These are phyloP conservation scores for Leccinum fallax DNA, from an alignment of 1,284 basidiomycete species.

Conservation along the genomic window DNA sequence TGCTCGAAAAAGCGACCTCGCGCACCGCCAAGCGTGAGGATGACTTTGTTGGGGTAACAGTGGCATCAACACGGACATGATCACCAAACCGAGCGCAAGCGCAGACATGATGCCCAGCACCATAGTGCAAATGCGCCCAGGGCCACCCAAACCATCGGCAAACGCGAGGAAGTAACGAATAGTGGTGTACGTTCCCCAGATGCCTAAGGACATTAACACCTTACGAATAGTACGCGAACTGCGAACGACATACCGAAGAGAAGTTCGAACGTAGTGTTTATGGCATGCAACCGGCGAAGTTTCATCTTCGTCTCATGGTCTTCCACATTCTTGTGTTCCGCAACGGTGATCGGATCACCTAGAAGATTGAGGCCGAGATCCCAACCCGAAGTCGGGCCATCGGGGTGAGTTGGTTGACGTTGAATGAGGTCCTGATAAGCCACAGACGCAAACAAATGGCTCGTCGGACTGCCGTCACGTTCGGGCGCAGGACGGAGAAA, in stretches of 20 bases:
- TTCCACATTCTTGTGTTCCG: slow-evolving; percentile 44
- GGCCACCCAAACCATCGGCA: slow-evolving; percentile 41
- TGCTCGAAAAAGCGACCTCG: slow-evolving; percentile 39
- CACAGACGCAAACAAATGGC: slow-evolving; percentile 44
- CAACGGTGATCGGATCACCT: slow-evolving; percentile 41
- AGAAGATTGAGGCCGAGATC: slow-evolving; percentile 43
- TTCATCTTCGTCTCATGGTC: slow-evolving; percentile 42
- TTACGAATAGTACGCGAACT: slow-evolving; percentile 1
- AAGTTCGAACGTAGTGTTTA: slow-evolving; percentile 43
- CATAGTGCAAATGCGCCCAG: slow-evolving; percentile 48
- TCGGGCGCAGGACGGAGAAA: slow-evolving; percentile 50
- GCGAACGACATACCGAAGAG: slow-evolving; percentile 48
- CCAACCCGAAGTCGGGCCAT: slow-evolving; percentile 38
- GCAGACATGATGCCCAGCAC: slow-evolving; percentile 62
- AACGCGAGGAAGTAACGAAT: slow-evolving; percentile 65
- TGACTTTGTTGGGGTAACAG: slow-evolving; percentile 36
- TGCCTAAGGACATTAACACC: slow-evolving; percentile 37
- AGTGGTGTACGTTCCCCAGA: slow-evolving; percentile 61
- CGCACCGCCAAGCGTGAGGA: slow-evolving; percentile 14
- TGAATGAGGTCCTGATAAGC: slow-evolving; percentile 52
- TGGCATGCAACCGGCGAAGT: slow-evolving; percentile 43
- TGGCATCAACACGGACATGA: slow-evolving; percentile 44
- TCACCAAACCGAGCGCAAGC: slow-evolving; percentile 57
- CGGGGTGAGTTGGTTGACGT: slow-evolving; percentile 46
- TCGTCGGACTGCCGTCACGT: slow-evolving; percentile 48